Percentiles rank a stretch among this genome's conserved stretches.
Evolutionary conservation across 2,329 filamentous ascomycete genomes (phyloP).

Genomic region (Fusarium papillatum): DNA sequence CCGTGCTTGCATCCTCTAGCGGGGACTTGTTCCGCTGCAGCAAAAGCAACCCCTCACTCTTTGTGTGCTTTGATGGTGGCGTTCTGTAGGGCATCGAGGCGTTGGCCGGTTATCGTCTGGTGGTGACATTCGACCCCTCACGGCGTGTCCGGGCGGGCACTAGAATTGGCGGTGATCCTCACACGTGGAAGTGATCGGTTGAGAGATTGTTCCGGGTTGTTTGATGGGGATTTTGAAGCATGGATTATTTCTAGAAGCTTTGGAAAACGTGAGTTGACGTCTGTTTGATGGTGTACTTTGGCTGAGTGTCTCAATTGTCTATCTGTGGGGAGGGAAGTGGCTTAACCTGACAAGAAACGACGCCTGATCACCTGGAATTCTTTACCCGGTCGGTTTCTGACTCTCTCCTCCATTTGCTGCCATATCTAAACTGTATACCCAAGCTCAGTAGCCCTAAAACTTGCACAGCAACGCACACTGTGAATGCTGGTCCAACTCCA

Average conservation of each 20-base stretch:
- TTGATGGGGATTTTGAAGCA: background rate
- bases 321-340: background rate
- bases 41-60: background rate
- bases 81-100: background rate
- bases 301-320: background rate
- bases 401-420: background rate
- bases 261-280: background rate
- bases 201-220: background rate
- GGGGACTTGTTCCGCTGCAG: background rate
- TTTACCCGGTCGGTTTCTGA: background rate
- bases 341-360: background rate
- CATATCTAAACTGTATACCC: conserved; percentile 4
- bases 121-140: conserved; percentile 3
- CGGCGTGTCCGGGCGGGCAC: background rate
- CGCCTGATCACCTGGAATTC: background rate
- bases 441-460: conserved; percentile 53
- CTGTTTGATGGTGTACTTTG: background rate
- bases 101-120: background rate
- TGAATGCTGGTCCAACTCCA: conserved; percentile 61
- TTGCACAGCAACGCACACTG: conserved; percentile 58
- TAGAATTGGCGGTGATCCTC: background rate
- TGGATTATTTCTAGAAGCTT: background rate
- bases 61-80: background rate
- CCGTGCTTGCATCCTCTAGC: background rate
- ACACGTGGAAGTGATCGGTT: background rate